These are phyloP conservation scores for Globisporangium echinulatum DNA, from an alignment of 352 stramenopile genomes.

Conservation along the genomic window DNA sequence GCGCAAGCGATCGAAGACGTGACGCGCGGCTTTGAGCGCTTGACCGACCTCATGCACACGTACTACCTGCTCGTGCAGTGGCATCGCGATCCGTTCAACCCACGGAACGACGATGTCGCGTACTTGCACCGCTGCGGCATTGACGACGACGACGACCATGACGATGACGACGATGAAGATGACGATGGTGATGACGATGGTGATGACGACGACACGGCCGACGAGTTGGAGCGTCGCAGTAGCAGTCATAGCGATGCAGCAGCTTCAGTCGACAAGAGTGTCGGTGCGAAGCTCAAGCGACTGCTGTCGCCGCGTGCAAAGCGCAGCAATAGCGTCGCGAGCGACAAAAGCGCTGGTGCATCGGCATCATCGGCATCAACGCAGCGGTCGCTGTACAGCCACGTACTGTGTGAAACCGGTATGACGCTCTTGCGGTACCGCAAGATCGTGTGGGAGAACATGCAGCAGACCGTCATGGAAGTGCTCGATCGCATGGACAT, in stretches of 20 bases:
- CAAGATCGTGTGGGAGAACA: conserved; percentile 84
- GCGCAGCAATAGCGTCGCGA: conserved; percentile 27
- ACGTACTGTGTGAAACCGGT: conserved; percentile 69
- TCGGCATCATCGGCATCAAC: neutral
- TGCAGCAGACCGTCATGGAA: conserved; percentile 76
- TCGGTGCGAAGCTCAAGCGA: conserved; percentile 13
- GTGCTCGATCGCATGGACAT: conserved; percentile 65
- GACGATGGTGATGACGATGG: conserved; percentile 30
- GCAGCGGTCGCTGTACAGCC: conserved; percentile 44
- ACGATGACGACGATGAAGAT: conserved; percentile 52
- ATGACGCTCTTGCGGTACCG: conserved; percentile 76
- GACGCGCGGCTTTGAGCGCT: conserved; percentile 48
- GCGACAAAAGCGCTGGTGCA: conserved; percentile 8
- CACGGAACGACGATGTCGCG: conserved; percentile 53
- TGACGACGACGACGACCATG: conserved; percentile 72
- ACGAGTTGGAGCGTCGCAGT: conserved; percentile 19
- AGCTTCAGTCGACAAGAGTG: conserved; percentile 3
- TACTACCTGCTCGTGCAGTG: conserved; percentile 88
- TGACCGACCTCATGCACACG: conserved; percentile 84
- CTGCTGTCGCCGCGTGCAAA: conserved; percentile 23
- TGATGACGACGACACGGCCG: conserved; percentile 35
- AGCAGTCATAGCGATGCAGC: conserved; percentile 1
- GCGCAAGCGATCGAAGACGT: conserved; percentile 55
- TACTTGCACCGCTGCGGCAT: conserved; percentile 82
- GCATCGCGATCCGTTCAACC: conserved; percentile 83